Base-by-base conservation (phyloP, 2,329 filamentous ascomycete genomes). In the Fusarium bulbicola region DNA sequence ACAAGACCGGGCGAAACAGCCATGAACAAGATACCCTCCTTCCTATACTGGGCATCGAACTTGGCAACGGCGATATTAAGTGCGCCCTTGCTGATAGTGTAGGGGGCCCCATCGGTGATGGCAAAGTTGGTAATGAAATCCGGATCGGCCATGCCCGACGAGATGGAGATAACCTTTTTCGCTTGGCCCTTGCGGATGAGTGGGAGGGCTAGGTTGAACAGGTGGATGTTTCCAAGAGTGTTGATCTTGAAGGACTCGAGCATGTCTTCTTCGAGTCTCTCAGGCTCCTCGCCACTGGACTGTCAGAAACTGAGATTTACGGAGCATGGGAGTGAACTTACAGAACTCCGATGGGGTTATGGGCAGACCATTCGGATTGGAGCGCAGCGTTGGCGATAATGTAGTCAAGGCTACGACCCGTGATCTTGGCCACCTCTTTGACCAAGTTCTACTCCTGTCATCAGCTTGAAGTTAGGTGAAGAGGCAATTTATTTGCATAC, bases 91-190 rank as follows among this genome's bases (percentile, higher is more conserved):
- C 81, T 85, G 28, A 83, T 81, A 3, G 85, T 70, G 70, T 91
- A 91, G 0, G 84, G 75, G 1, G 80, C 68, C 1, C 73, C 68
- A 3, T 78, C 57, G 0, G 81, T 76, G 47, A 89, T 71, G 0
- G 81, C 80, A 24, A 73, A 77, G 0, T 84, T 61, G 18, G 79
- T 80, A 61, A 80, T 82, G 4, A 87, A 59, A 5, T 87, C 84
- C 0, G 81, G 24, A 65, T 90, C 88, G 0, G 84, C 86, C 46
- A 84, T 63, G 28, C 87, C 88, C 1, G 77, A 85, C 12, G 85
- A 84, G 10, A 91, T 83, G 28, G 82, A 74, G 32, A 88, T 83
- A n/a, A 89, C 81, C 75, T 91, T 91, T 77, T 90, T 91, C 18
- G 68, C 75, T 2, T 78, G 74, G 9, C 89, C 85, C 50, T 87